Base-by-base conservation (phyloP, 2,329 filamentous ascomycete genomes). In the Xylaria sp. region DNA sequence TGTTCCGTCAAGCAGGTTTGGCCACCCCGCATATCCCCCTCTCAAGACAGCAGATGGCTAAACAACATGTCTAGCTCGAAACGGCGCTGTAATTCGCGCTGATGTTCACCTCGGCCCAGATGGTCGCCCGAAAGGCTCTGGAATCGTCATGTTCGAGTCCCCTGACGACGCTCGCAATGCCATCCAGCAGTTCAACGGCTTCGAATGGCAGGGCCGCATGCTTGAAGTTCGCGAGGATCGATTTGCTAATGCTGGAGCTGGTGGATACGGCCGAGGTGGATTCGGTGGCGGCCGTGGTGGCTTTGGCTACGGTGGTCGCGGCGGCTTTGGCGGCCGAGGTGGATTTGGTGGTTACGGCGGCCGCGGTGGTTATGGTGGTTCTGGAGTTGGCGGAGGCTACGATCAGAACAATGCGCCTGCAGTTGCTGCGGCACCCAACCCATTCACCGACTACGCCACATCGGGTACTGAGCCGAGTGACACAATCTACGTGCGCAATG, bases 1-100 rank as follows among this genome's bases (percentile, higher is more conserved):
- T 99, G 67, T 99, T 99, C 83, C 90, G 94, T 72, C 92, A 97
- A 83, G 92, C 94, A 78, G 91, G 92, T 96, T 82, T 83, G 91
- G 82, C 8, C 51, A 30, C 23, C 23, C 3, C 18, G 37, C 34
- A 3, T 8, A 18, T 6, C 19, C 11, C 5, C n/a, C 39, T 47
- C 42, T 18, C n/a, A 30, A 7, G 30, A 1, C 23, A 16, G 44
- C n/a, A 50, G 18, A 34, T 49, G 37, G 37, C 60, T 65, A 37
- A 57, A 65, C 65, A 49, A 68, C 54, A 53, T 46, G 61, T 51
- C 56, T 61, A 83, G 80, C 80, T 67, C 83, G 84, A 61, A 82
- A 87, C 72, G 92, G 91, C 67, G 83, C 85, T 62, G 92, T 99
- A 62, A 89, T 97, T 71, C 92, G 94, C 73, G 94, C 94, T 65